These are phyloP conservation scores for Immersiporthe knoxdaviesiana DNA, from an alignment of 2,329 filamentous ascomycete genomes.

Conservation along the genomic window DNA sequence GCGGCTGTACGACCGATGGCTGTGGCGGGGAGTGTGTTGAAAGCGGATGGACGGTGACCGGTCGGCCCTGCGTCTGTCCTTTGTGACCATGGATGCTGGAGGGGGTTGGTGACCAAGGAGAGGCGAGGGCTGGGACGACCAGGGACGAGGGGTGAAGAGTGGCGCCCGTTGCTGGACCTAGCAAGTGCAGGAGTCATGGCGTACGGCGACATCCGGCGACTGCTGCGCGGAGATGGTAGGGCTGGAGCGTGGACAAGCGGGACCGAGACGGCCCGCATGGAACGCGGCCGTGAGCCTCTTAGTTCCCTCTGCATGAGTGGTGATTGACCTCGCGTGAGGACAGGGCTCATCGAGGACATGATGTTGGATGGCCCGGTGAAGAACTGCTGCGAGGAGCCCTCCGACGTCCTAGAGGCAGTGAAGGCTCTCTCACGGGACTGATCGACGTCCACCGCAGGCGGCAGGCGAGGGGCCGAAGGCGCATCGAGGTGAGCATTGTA, in stretches of 20 bases:
- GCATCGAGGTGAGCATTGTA: constrained; percentile 69
- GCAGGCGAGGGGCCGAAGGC: constrained; percentile 48
- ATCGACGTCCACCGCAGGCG: constrained; percentile 45
- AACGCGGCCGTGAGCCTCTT: constrained; percentile 49
- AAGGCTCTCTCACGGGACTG: constrained; percentile 37
- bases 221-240: constrained; percentile 39
- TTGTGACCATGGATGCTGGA: constrained; percentile 31
- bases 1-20: constrained; percentile 41
- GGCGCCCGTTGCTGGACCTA: constrained; percentile 39
- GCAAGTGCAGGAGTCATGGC: constrained; percentile 6
- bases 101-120: constrained; percentile 43
- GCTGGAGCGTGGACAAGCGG: constrained; percentile 44
- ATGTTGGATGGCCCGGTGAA: constrained; percentile 41
- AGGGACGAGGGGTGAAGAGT: constrained; percentile 43
- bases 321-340: constrained; percentile 44
- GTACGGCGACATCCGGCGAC: constrained; percentile 19
- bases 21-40: constrained; percentile 60
- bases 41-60: constrained; percentile 59
- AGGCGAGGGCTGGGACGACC: constrained; percentile 38
- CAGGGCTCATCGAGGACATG: constrained; percentile 35
- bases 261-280: constrained; percentile 57
- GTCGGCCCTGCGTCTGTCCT: constrained; percentile 52
- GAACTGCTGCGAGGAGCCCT: constrained; percentile 47
- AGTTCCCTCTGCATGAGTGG: constrained; percentile 44
- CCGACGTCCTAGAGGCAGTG: constrained; percentile 42